A percentile compares a stretch with the other conserved stretches of the same genome.
Evolutionary conservation across 2,329 filamentous ascomycete species (phyloP).

Genomic region (Sclerotinia subarctica): DNA sequence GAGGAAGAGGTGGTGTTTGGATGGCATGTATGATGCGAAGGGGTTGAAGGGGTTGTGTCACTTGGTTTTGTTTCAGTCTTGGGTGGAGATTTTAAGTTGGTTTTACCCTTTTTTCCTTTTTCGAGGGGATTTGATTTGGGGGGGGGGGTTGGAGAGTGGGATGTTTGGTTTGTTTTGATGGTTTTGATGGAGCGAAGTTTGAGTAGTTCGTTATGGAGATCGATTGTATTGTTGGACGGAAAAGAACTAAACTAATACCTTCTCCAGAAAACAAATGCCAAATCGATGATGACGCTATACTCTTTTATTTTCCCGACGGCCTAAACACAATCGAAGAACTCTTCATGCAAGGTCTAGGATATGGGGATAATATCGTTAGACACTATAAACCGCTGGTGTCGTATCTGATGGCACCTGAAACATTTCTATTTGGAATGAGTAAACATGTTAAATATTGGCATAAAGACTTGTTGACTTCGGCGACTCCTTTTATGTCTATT

Average conservation of each 20-base stretch:
- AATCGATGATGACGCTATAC: background rate
- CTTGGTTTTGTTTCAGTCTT: background rate
- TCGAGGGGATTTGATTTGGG: background rate
- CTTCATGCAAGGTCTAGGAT: background rate
- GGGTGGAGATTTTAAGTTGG: background rate
- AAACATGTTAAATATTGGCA: constrained; percentile 3
- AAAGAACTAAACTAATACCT: background rate
- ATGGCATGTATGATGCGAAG: background rate
- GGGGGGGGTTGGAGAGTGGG: too few relatives aligned
- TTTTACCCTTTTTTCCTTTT: background rate
- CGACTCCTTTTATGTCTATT: background rate
- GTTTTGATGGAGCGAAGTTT: too few relatives aligned
- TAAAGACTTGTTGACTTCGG: background rate
- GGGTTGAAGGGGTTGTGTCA: constrained; percentile 8
- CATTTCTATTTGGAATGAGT: background rate
- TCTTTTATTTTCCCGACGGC: background rate
- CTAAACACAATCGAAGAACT: background rate
- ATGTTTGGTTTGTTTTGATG: background rate
- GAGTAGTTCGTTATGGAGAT: too few relatives aligned
- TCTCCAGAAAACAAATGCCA: background rate
- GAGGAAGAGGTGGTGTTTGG: background rate
- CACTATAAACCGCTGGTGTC: background rate
- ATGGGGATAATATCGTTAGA: background rate
- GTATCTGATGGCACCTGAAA: background rate
- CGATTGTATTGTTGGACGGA: background rate